Evolutionary conservation across 148 eudicot species (phyloP).

Genomic region (Heliamphora exappendiculata): DNA sequence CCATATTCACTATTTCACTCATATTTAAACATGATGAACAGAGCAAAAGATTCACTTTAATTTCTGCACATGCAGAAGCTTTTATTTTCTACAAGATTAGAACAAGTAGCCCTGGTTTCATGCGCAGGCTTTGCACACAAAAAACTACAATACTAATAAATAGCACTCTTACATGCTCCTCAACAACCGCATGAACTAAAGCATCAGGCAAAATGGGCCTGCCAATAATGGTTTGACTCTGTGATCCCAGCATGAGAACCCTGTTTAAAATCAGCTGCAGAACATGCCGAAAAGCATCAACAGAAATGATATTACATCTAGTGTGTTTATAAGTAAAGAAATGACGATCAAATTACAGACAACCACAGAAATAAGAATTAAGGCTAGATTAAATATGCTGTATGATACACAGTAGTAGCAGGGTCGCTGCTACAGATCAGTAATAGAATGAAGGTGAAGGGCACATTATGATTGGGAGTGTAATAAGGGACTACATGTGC

Average conservation of each 20-base stretch:
- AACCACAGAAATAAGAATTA: not conserved
- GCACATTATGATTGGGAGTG: no score
- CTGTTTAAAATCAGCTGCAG: slow-evolving; percentile 70
- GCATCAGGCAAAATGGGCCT: slow-evolving; percentile 82
- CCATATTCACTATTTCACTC: not conserved
- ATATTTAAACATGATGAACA: not conserved
- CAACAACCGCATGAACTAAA: slow-evolving; percentile 88
- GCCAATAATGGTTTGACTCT: slow-evolving; percentile 81
- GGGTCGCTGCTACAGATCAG: no score
- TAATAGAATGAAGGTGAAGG: no score
- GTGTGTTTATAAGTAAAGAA: not conserved
- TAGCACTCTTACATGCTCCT: slow-evolving; percentile 75
- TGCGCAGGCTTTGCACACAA: not conserved
- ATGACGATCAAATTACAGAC: slow-evolving; percentile 4
- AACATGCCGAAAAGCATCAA: slow-evolving; percentile 4
- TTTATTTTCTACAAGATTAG: not conserved
- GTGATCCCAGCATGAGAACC: slow-evolving; percentile 83
- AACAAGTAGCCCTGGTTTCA: not conserved
- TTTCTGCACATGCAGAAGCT: not conserved
- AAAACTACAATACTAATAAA: not conserved
- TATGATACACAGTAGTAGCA: not conserved
- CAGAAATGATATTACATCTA: not conserved
- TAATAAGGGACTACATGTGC: no score
- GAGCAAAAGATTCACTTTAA: not conserved
- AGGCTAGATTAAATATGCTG: not conserved